Base-by-base conservation (phyloP, 2,329 filamentous ascomycete genomes). In the Grosmannia huntii region DNA sequence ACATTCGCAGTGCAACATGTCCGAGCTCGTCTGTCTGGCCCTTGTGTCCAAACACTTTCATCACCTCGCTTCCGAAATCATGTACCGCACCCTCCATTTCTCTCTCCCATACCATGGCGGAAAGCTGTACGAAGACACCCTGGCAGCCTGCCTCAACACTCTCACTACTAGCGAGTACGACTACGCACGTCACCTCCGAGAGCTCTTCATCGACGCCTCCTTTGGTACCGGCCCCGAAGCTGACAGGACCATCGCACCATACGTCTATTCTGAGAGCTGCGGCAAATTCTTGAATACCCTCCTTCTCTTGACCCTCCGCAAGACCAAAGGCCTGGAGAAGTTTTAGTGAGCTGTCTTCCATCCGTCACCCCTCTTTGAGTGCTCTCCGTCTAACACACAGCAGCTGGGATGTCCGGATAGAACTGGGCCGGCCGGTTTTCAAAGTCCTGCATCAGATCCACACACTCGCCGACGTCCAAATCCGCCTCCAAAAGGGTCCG, bases 231-330 rank as follows among this genome's bases (percentile, higher is more conserved):
- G 79, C 10, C 67, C 71, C 56, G 79, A 78, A 66, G 78, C 75
- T n/a, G 78, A 83, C 62, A 66, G 69, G 21, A 73, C 76, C 25
- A 81, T 82, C 64, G 75, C 77, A 57, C 70, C 75, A 1, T 84
- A 83, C 62, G 70, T 78, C 9, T 79, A 79, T 64, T 77, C 70
- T 58, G 68, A 74, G 36, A 82, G 77, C 66, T 82, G 79, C 64
- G 82, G 82, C 56, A 85, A 83, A 69, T 83, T 85, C 59, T 74
- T 86, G 67, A 85, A 82, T 63, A 83, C 81, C 0, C 67, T 86
- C 49, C 67, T 86, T 6, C 73, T 78, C 33, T 65, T 84, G 65
- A 77, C 80, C 1, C 66, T 86, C 60, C 79, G 76, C 63, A 80
- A 78, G 62, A 76, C 81, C 31, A 73, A 69, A 50, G 70, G 73